Evolutionary conservation across 192 early-diverging fungal genomes (phyloP).

Genomic region (Coemansia erecta): DNA sequence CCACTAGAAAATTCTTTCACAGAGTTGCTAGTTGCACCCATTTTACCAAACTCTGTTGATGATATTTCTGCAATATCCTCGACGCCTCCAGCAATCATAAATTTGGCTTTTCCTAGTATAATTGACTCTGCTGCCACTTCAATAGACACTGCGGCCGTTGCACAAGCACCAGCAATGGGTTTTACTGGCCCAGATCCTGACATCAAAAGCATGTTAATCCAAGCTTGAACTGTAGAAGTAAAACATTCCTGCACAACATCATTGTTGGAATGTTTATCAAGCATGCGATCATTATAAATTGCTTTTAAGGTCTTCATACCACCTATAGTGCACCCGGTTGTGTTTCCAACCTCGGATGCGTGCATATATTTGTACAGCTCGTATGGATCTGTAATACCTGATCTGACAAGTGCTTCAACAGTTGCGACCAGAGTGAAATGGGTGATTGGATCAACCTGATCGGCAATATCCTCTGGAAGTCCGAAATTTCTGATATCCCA

Average conservation of each 20-base stretch:
- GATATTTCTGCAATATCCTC: constrained; percentile 77
- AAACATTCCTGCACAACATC: constrained; percentile 91
- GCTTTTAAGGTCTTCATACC: constrained; percentile 76
- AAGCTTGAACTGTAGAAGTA: constrained; percentile 94
- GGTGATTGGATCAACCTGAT: constrained; percentile 86
- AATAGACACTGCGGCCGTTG: constrained; percentile 87
- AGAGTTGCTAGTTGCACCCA: constrained; percentile 91
- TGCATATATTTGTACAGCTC: constrained; percentile 96
- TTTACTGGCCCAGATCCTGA: constrained; percentile 90
- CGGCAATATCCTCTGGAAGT: constrained; percentile 84
- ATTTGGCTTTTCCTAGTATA: constrained; percentile 85
- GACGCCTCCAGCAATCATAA: constrained; percentile 88
- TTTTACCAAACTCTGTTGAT: constrained; percentile 86
- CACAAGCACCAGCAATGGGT: constrained; percentile 79
- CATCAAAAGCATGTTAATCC: constrained; percentile 93
- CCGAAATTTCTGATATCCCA: constrained; percentile 90
- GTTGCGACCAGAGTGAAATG: constrained; percentile 85
- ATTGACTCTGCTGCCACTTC: constrained; percentile 91
- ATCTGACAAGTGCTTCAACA: constrained; percentile 85
- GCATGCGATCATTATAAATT: too few relatives aligned
- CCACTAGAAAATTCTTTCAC: constrained; percentile 83
- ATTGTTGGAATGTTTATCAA: constrained; percentile 70
- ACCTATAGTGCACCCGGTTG: constrained; percentile 85
- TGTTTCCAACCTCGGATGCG: constrained; percentile 90
- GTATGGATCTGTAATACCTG: constrained; percentile 94